These are phyloP conservation scores for Sugiyamaella japonica DNA, from an alignment of 1,139 yeast species.

Conservation along the genomic window DNA sequence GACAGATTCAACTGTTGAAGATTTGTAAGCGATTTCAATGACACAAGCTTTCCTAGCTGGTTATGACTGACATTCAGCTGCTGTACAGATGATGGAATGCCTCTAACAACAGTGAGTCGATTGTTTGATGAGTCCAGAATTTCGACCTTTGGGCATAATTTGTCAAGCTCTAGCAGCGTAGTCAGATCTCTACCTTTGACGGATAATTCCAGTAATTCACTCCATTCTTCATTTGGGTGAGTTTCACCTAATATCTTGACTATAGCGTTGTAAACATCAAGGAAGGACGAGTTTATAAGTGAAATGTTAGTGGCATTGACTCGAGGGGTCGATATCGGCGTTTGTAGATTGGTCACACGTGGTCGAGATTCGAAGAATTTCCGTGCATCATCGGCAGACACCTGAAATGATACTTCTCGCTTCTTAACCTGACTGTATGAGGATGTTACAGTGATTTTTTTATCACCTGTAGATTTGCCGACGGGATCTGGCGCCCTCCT, in stretches of 20 bases:
- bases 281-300: slow-evolving; percentile 36
- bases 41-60: slow-evolving; percentile 36
- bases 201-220: slow-evolving; percentile 36
- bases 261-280: slow-evolving; percentile 36
- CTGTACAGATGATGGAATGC: slow-evolving; percentile 38
- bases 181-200: slow-evolving; percentile 36
- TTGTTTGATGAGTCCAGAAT: slow-evolving; percentile 40
- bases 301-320: slow-evolving; percentile 35
- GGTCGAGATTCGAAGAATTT: slow-evolving; percentile 7
- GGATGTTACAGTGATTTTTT: slow-evolving; percentile 20
- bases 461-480: background rate
- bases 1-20: slow-evolving; percentile 38
- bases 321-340: slow-evolving; percentile 10
- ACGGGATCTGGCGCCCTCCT: background rate
- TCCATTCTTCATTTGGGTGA: slow-evolving; percentile 43
- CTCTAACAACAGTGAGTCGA: slow-evolving; percentile 39
- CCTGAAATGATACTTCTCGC: slow-evolving; percentile 30
- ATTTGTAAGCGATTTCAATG: slow-evolving; percentile 36
- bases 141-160: slow-evolving; percentile 41
- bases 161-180: slow-evolving; percentile 39
- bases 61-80: slow-evolving; percentile 37
- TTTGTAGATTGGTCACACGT: background rate
- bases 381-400: slow-evolving; percentile 22
- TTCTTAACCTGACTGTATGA: slow-evolving; percentile 13
- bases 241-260: slow-evolving; percentile 39